A percentile compares a stretch with the other conserved stretches of the same genome.
These are phyloP conservation scores for Orobanche coerulescens DNA, from an alignment of 257 asterid species.

Conservation along the genomic window DNA sequence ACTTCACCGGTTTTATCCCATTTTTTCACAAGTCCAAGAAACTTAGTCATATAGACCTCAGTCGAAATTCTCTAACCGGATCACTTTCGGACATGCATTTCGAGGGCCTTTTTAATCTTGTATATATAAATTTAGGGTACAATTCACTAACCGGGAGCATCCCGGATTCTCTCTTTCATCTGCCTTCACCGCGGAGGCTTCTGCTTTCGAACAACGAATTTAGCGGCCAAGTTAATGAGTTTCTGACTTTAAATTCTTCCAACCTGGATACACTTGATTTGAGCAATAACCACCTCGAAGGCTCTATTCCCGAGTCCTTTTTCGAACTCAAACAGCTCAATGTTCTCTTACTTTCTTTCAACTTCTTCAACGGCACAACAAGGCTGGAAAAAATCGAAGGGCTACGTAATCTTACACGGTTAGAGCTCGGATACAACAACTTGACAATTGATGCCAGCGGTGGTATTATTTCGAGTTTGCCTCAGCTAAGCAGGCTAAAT, in stretches of 20 bases:
- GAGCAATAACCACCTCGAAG: constrained; percentile 31
- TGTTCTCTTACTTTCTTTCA: constrained; percentile 30
- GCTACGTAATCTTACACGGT: constrained; percentile 30
- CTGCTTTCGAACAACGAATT: constrained; percentile 34
- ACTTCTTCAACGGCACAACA: constrained; percentile 31
- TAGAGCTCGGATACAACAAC: constrained; percentile 51
- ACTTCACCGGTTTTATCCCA: constrained; percentile 38
- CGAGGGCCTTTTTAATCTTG: constrained; percentile 33
- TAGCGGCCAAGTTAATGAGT: constrained; percentile 30
- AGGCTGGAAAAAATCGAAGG: constrained; percentile 21
- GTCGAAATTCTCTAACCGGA: constrained; percentile 32
- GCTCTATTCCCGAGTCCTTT: constrained; percentile 33
- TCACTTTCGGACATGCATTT: constrained; percentile 31
- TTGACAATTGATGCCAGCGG: constrained; percentile 26
- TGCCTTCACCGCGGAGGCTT: constrained; percentile 33
- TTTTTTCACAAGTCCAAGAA: constrained; percentile 32
- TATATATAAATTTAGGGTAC: constrained; percentile 21
- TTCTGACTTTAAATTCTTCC: constrained; percentile 16
- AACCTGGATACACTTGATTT: constrained; percentile 31
- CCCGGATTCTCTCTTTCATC: constrained; percentile 34
- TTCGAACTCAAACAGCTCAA: constrained; percentile 24
- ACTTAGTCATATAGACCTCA: constrained; percentile 27
- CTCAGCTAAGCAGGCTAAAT: constrained; percentile 25
- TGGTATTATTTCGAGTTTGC: constrained; percentile 14
- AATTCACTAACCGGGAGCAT: constrained; percentile 37